Percentiles rank a stretch among this genome's conserved stretches.
These are phyloP conservation scores for Fusarium sp. DNA, from an alignment of 2,329 filamentous ascomycete genomes.

Conservation along the genomic window DNA sequence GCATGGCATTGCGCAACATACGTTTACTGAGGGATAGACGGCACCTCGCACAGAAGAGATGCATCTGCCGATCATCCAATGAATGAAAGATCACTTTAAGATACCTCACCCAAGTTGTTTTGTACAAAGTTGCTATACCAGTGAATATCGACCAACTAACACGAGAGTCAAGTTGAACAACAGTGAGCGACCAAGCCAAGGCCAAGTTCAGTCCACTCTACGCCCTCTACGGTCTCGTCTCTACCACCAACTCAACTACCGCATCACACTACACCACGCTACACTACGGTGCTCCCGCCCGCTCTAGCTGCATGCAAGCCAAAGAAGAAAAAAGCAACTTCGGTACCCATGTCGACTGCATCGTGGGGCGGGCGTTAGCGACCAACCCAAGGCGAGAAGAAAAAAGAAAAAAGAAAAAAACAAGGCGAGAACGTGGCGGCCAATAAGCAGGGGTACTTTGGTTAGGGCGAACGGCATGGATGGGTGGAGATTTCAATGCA, in stretches of 20 bases:
- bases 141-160: no score
- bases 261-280: neutral
- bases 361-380: conserved; percentile 31
- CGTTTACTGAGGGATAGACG: conserved; percentile 41
- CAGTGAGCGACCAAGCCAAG: no score
- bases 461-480: conserved; percentile 49
- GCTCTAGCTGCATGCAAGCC: conserved; percentile 14
- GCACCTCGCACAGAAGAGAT: conserved; percentile 35
- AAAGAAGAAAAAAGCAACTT: conserved; percentile 24
- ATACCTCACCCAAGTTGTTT: conserved; percentile 34
- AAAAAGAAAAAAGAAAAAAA: conserved; percentile 30
- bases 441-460: conserved; percentile 35
- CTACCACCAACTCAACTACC: neutral
- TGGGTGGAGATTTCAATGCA: conserved; percentile 27
- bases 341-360: conserved; percentile 19
- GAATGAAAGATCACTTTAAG: conserved; percentile 38
- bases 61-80: conserved; percentile 41
- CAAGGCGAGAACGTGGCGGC: conserved; percentile 41
- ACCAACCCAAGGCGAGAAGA: conserved; percentile 17
- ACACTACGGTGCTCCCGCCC: conserved; percentile 13
- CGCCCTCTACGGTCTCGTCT: no score
- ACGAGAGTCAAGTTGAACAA: neutral
- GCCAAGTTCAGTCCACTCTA: no score
- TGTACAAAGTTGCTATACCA: no score
- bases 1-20: conserved; percentile 35